Evolutionary conservation across 768 basidiomycete genomes (phyloP), one percentile per base, ranked within the genome.

Genomic region (Trametes villosa): DNA sequence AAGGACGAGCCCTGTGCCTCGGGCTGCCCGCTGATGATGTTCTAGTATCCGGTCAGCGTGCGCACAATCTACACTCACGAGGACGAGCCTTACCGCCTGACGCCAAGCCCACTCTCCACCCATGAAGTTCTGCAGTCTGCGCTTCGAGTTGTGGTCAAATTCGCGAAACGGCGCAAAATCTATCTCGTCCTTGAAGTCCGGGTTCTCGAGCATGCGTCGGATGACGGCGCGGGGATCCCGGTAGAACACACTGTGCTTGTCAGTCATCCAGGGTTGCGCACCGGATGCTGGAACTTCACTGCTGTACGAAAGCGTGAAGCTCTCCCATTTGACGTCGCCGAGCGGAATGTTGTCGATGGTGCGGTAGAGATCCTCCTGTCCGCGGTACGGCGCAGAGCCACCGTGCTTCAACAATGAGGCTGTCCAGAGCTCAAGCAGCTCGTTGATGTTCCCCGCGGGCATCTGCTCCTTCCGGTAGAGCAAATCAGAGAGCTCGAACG

Each of bases 261-360:
- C n/a, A n/a, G n/a, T n/a, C n/a, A n/a, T n/a, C n/a, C n/a, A n/a
- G n/a, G n/a, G n/a, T n/a, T n/a, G n/a, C n/a, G n/a, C n/a, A n/a
- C n/a, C n/a, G n/a, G n/a, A n/a, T n/a, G n/a, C n/a, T n/a, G n/a
- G n/a, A n/a, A n/a, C n/a, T n/a, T n/a, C n/a, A n/a, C 62, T 53
- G 13, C 65, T 63, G 47, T 48, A 68, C 66, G 62, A 70, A 4
- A 74, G 62, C 27, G 68, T 68, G 47, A 66, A 67, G 81, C 0
- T 74, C 70, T 9, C n/a, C n/a, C n/a, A n/a, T n/a, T n/a, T n/a
- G n/a, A 71, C 68, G 30, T 75, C 74, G 17, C 78, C 77, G 12
- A 72, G 47, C 11, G 56, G 59, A 9, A 72, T 79, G 0, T 50
- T 46, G 47, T 81, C 75, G 30, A 81, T 80, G 0, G 69, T 71